Base-by-base conservation (phyloP, 2,329 filamentous ascomycete genomes). In the Escovopsis sp. region DNA sequence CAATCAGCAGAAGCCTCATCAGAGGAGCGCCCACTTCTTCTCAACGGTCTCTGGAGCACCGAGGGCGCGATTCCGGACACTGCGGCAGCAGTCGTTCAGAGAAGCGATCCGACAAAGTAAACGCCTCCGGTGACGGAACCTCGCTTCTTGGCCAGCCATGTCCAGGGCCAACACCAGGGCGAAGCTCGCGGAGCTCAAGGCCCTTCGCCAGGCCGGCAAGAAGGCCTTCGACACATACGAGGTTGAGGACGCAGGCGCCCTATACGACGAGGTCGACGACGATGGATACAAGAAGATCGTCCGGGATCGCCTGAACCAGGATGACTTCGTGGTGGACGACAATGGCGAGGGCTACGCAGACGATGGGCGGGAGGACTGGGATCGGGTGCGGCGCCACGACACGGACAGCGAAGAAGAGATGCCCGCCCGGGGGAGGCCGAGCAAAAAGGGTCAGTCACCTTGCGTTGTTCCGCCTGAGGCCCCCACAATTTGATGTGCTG, bases 241-340 rank as follows among this genome's bases (percentile, higher is more conserved):
- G 62, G 76, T 95, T 47, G 76, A 86, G 53, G 81, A 96, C 47
- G 82, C 84, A 53, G 76, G 81, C 49, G 78, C 84, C 51, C 69
- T 98, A 36, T 98, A 96, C 65, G 91, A 96, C 48, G 88, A 94
- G 54, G 87, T 98, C 38, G 88, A 96, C 56, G 91, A 98, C 54
- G 89, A 91, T 55, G 84, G 84, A 40, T 98, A 98, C 70, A 95
- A 95, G 68, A 93, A 93, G 60, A 81, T 96, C 50, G 87, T 98
- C 12, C 77, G 91, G 35, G 78, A 81, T 43, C 81, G 91, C 37
- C 70, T 98, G 40, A 84, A 96, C 56, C 73, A 94, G 54, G 91
- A 98, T 53, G 91, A 98, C 64, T 98, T 98, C 55, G 89, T 98
- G 40, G 88, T 98, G 45, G 91, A 96, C 66, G 91, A 98, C 65